Percentiles rank a stretch among this genome's conserved stretches.
Conservation (phyloP, 495 filamentous ascomycete genomes). For the Lentithecium fluviatile region DNA sequence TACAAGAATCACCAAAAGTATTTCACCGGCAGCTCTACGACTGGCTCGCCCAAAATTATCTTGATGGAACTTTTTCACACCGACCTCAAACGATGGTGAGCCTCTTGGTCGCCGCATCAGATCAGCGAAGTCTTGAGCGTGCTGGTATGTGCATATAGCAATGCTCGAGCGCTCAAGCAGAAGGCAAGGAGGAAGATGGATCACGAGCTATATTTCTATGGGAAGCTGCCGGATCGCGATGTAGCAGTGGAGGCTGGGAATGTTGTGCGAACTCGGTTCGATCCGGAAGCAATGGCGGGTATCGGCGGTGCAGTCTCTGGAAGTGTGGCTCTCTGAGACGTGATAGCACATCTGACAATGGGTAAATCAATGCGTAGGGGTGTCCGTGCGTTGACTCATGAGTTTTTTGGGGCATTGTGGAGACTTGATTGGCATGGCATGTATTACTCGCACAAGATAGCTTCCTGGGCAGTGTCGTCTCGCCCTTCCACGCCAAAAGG, state of each 20-base stretch:
- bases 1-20: neutral
- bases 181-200: neutral
- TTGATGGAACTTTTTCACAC: neutral
- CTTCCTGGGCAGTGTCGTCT: no score
- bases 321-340: no score
- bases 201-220: neutral
- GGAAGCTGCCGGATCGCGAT: neutral
- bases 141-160: constrained; percentile 7
- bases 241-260: neutral
- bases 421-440: no score
- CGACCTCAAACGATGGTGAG: neutral
- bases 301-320: no score
- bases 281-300: no score
- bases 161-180: constrained; percentile 3
- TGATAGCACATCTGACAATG: no score
- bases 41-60: neutral
- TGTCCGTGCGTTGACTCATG: no score
- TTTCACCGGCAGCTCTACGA: neutral
- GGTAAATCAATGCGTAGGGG: no score
- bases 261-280: neutral
- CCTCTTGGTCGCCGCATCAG: constrained; percentile 6
- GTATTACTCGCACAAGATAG: no score
- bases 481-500: no score
- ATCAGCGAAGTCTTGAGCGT: constrained; percentile 1
- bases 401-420: no score